A percentile compares a stretch with the other conserved stretches of the same genome.
These are phyloP conservation scores for Ophiostoma triangulosporum DNA, from an alignment of 2,329 filamentous ascomycete species.

Conservation along the genomic window DNA sequence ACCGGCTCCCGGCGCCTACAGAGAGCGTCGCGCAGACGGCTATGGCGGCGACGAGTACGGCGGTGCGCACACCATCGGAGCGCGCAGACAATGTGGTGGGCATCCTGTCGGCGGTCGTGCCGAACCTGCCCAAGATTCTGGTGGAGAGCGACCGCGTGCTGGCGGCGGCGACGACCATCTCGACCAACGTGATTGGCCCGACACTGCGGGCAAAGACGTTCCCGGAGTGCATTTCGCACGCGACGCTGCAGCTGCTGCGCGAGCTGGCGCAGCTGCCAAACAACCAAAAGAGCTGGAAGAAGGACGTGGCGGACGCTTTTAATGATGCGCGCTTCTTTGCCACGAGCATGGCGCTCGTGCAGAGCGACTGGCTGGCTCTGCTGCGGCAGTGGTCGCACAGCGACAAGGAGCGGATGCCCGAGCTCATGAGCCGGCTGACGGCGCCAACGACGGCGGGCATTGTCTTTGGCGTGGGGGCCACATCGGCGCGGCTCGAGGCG, in stretches of 20 bases:
- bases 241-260: slow-evolving; percentile 58
- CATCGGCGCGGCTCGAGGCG: slow-evolving; percentile 84
- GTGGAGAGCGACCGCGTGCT: slow-evolving; percentile 75
- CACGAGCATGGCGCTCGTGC: slow-evolving; percentile 50
- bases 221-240: slow-evolving; percentile 67
- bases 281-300: slow-evolving; percentile 82
- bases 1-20: slow-evolving; percentile 13
- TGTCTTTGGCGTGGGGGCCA: slow-evolving; percentile 95
- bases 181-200: slow-evolving; percentile 68
- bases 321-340: slow-evolving; percentile 79
- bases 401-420: slow-evolving; percentile 79
- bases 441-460: slow-evolving; percentile 90
- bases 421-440: slow-evolving; percentile 64
- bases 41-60: slow-evolving; percentile 12
- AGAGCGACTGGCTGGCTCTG: slow-evolving; percentile 61
- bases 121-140: slow-evolving; percentile 68
- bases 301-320: slow-evolving; percentile 82
- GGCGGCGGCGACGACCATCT: slow-evolving; percentile 66
- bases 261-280: slow-evolving; percentile 65
- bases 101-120: slow-evolving; percentile 66
- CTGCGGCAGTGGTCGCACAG: slow-evolving; percentile 70
- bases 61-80: slow-evolving; percentile 22
- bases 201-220: slow-evolving; percentile 74
- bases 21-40: slow-evolving; percentile 24
- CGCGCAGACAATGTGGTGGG: slow-evolving; percentile 63